Conservation (phyloP, 805 yeast species). For the Teunomyces cretensis region DNA sequence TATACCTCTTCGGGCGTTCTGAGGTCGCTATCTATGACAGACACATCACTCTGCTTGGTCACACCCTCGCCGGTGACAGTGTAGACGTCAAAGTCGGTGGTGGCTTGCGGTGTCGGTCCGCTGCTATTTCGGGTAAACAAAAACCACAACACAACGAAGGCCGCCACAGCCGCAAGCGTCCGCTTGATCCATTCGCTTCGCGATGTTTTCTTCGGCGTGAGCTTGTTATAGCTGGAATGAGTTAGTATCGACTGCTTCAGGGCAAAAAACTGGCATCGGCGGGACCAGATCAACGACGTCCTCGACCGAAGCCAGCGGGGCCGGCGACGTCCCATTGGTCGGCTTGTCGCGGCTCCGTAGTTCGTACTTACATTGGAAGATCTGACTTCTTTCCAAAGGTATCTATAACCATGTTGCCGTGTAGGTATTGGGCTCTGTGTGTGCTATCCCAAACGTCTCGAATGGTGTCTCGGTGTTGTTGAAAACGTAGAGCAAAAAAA, state of each 20-base stretch:
- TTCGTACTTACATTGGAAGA: conserved; percentile 42
- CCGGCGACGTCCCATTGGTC: no score
- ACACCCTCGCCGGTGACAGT: conserved; percentile 34
- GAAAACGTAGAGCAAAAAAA: conserved; percentile 2
- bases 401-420: conserved; percentile 20
- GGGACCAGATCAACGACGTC: background rate
- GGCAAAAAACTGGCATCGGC: no score
- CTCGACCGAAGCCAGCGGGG: background rate
- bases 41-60: conserved; percentile 7
- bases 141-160: conserved; percentile 10
- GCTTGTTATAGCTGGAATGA: conserved; percentile 12
- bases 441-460: background rate
- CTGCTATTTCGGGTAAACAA: conserved; percentile 2
- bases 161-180: conserved; percentile 1
- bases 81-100: conserved; percentile 21
- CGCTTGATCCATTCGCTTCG: conserved; percentile 4
- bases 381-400: conserved; percentile 45
- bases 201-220: conserved; percentile 12
- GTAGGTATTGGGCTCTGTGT: background rate
- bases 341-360: no score
- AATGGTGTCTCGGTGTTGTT: background rate
- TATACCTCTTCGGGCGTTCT: conserved; percentile 33
- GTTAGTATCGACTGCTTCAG: no score
- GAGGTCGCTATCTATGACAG: background rate
- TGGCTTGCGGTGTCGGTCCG: background rate